A percentile compares a stretch with the other conserved stretches of the same genome.
Evolutionary conservation across 805 yeast genomes (phyloP).

Genomic region (Millerozyma miso): DNA sequence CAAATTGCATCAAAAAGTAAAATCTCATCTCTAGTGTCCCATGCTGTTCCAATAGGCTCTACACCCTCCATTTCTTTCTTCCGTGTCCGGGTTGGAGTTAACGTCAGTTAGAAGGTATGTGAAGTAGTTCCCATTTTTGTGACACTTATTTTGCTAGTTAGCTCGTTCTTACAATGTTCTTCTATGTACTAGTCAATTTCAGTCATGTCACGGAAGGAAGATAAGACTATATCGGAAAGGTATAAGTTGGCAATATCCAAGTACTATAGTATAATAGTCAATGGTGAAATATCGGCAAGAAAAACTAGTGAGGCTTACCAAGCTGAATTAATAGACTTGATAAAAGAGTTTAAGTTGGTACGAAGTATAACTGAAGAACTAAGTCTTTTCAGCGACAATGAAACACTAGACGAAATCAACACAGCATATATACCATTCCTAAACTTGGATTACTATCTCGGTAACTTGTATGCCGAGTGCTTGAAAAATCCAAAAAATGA

Average conservation of each 20-base stretch:
- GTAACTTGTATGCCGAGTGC: constrained; percentile 14
- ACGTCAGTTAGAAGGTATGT: too few relatives aligned
- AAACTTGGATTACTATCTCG: constrained; percentile 58
- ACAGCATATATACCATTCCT: constrained; percentile 61
- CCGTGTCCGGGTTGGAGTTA: too few relatives aligned
- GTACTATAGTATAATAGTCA: constrained; percentile 4
- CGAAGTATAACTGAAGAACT: constrained; percentile 41
- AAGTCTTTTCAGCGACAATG: constrained; percentile 68
- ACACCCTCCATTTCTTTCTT: neutral
- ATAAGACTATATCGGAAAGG: constrained; percentile 6
- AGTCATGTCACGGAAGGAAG: neutral
- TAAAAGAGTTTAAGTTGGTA: constrained; percentile 43
- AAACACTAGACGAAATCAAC: constrained; percentile 61
- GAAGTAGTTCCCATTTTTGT: neutral
- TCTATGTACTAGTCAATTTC: too few relatives aligned
- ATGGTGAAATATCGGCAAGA: neutral
- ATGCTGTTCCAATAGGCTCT: constrained; percentile 19
- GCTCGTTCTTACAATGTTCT: too few relatives aligned
- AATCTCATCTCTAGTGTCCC: constrained; percentile 63
- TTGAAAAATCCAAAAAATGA: constrained; percentile 23
- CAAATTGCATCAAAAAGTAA: constrained; percentile 58
- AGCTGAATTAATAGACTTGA: constrained; percentile 23
- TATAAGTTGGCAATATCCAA: constrained; percentile 5
- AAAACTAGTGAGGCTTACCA: constrained; percentile 42
- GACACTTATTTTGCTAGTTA: neutral